Evolutionary conservation across 768 basidiomycete genomes (phyloP).

Genomic region (Trametes elegans): DNA sequence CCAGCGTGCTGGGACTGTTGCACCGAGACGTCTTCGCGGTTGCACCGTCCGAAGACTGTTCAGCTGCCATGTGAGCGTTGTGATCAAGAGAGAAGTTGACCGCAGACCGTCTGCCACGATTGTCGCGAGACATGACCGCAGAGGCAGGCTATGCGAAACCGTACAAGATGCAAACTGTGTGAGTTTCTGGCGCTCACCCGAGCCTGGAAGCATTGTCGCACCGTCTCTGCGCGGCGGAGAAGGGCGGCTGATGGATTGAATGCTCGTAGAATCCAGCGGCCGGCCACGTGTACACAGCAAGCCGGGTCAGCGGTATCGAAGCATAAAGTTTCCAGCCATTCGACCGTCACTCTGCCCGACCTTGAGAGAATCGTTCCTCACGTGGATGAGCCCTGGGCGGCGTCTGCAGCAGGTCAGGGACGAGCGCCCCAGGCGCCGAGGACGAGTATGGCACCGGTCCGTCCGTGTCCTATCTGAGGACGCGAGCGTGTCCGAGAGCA

Average conservation of each 20-base stretch:
- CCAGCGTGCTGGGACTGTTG: too few relatives aligned
- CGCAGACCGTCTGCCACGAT: not conserved
- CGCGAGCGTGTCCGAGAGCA: not conserved
- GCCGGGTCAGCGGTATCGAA: slow-evolving; percentile 13
- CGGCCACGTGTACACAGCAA: slow-evolving; percentile 2
- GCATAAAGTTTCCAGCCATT: slow-evolving; percentile 15
- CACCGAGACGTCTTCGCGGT: not conserved
- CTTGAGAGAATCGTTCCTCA: slow-evolving; percentile 11
- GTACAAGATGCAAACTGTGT: too few relatives aligned
- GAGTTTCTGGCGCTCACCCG: not conserved
- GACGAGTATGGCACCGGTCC: too few relatives aligned
- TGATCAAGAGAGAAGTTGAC: not conserved
- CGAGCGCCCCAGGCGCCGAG: too few relatives aligned
- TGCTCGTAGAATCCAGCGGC: not conserved
- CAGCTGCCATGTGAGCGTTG: not conserved
- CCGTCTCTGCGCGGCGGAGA: slow-evolving; percentile 8
- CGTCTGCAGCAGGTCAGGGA: too few relatives aligned
- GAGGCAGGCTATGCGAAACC: not conserved
- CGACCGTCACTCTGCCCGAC: not conserved
- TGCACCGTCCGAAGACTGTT: not conserved
- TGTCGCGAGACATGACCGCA: not conserved
- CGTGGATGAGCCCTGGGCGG: not conserved
- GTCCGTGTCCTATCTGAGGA: not conserved
- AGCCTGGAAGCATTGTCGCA: not conserved
- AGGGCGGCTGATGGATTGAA: slow-evolving; percentile 5